phyloP scores from a whole-genome alignment of 345 rosid species.

The Camelina sativa region DNA sequence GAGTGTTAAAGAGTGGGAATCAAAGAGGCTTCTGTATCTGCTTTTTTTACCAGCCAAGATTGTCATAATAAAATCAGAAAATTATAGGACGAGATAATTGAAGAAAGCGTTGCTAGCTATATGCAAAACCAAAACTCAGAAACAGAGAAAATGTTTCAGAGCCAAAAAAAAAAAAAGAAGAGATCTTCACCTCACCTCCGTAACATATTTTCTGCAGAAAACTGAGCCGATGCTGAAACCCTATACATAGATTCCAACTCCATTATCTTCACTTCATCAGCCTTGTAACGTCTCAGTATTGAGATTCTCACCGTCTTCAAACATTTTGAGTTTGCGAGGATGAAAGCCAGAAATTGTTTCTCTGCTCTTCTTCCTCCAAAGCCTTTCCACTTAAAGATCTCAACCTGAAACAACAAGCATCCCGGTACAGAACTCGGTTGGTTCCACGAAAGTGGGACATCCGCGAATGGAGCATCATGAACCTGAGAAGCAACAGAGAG shows the following conservation, averaged over 20 bases:
- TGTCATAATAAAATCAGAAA: too few species aligned
- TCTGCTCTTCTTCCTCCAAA: neutral
- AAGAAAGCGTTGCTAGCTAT: too few species aligned
- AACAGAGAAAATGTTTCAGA: too few species aligned
- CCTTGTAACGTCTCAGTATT: neutral
- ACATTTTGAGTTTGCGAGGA: neutral
- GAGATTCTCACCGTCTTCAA: neutral
- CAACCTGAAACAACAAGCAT: constrained; percentile 26
- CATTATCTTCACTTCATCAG: neutral
- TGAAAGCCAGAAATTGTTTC: neutral
- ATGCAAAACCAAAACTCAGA: too few species aligned
- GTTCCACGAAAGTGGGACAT: constrained; percentile 6
- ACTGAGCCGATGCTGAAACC: neutral
- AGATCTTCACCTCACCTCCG: too few species aligned
- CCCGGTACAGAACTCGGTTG: constrained; percentile 26
- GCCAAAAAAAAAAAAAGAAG: too few species aligned
- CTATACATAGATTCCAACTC: constrained; percentile 3
- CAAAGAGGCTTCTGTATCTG: too few species aligned
- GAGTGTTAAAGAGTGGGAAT: too few species aligned
- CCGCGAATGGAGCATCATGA: too few species aligned
- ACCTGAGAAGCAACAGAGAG: neutral
- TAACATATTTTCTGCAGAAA: too few species aligned
- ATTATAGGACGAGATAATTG: too few species aligned
- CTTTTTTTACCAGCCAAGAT: too few species aligned
- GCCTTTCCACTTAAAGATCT: neutral